These are phyloP conservation scores for Podosphaera leucotricha DNA, from an alignment of 2,329 filamentous ascomycete genomes.

Conservation along the genomic window DNA sequence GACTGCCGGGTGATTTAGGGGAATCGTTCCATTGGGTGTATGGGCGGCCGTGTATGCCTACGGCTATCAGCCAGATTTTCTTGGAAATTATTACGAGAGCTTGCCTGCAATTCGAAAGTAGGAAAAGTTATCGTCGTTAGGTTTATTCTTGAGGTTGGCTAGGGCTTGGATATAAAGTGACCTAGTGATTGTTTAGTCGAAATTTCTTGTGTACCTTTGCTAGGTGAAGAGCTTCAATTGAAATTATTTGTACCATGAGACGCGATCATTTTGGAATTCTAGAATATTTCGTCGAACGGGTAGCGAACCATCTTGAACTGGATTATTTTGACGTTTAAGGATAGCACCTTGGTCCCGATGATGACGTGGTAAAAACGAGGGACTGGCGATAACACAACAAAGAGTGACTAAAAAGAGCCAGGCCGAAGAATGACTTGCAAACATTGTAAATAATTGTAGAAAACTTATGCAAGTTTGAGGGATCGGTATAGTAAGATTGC, in stretches of 20 bases:
- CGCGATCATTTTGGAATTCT: slow-evolving; percentile 7
- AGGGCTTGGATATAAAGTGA: slow-evolving; percentile 11
- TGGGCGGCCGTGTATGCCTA: slow-evolving; percentile 10
- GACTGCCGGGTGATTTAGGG: slow-evolving; percentile 2
- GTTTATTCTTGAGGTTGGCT: slow-evolving; percentile 4
- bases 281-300: slow-evolving; percentile 9
- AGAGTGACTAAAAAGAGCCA: background rate
- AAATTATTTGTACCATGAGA: slow-evolving; percentile 2
- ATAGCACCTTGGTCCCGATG: slow-evolving; percentile 4
- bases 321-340: slow-evolving; percentile 1
- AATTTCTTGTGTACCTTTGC: background rate
- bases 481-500: background rate
- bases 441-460: background rate
- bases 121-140: slow-evolving; percentile 5
- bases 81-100: background rate
- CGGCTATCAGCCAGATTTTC: background rate
- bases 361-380: background rate
- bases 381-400: background rate
- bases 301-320: slow-evolving; percentile 2
- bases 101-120: slow-evolving; percentile 11
- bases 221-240: background rate
- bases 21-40: slow-evolving; percentile 11
- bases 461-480: background rate
- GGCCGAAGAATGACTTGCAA: background rate
- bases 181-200: slow-evolving; percentile 3